phyloP scores from a whole-genome alignment of 2,329 filamentous ascomycete species.

The Colletotrichum spaethianum region DNA sequence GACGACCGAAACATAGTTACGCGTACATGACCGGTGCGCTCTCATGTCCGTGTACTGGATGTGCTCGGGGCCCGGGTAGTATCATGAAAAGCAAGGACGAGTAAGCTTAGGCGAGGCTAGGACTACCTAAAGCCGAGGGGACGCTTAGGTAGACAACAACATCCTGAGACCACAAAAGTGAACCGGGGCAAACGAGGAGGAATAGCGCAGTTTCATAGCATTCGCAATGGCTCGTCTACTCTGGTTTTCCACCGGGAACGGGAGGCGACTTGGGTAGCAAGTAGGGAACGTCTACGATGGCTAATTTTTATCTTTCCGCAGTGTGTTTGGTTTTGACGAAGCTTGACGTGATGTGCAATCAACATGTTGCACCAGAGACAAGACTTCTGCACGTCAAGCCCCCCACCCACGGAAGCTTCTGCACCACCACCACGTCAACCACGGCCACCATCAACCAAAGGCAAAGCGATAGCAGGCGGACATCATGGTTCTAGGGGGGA shows the following conservation, averaged over 20 bases:
- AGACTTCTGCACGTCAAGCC: constrained; percentile 5
- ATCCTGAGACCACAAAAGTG: not conserved
- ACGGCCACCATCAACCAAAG: constrained; percentile 4
- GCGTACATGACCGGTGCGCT: constrained; percentile 32
- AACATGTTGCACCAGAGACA: constrained; percentile 11
- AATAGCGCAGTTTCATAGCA: not conserved
- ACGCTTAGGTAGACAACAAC: not conserved
- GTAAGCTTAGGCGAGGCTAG: constrained; percentile 2
- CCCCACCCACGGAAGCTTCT: constrained; percentile 5
- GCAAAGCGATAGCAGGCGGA: not conserved
- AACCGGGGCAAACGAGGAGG: not conserved
- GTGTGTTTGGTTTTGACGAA: not conserved
- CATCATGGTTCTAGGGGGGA: constrained; percentile 11
- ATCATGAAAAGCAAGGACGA: not conserved
- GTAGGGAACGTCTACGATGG: not conserved
- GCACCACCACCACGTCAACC: not conserved
- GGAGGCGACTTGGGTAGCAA: not conserved
- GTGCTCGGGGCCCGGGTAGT: constrained; percentile 14
- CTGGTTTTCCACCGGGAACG: not conserved
- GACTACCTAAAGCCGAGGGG: constrained; percentile 7
- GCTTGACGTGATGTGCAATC: constrained; percentile 5
- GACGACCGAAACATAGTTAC: constrained; percentile 29
- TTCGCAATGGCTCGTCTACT: not conserved
- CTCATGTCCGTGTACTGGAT: constrained; percentile 1
- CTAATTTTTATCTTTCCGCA: not conserved